Base-by-base conservation (phyloP, 768 basidiomycete species). In the Leccinum pellstonianum region DNA sequence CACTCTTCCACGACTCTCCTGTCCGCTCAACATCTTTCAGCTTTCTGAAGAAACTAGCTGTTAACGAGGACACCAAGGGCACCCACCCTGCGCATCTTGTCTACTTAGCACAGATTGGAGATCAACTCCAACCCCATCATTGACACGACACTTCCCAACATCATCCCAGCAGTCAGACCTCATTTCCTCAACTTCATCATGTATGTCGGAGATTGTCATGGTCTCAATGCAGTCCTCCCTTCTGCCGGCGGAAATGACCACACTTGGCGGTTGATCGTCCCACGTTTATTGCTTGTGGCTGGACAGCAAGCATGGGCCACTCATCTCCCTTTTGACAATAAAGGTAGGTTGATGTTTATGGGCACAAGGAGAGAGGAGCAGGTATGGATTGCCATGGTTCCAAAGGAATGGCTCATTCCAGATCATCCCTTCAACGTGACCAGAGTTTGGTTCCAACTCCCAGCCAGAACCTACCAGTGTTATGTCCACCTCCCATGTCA, bases 241-340 rank as follows among this genome's bases (percentile, higher is more conserved):
- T 41, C 2, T 41, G 14, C 38, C 2, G 38, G 5, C 1, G 38
- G 38, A 31, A 31, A 31, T 31, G 31, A 31, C 31, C 53, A 59
- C 5, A 31, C 51, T 0, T 47, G 38, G 52, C 1, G 1, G 1
- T n/a, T 15, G 5, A 1, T 1, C 1, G 3, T 59, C 9, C 0
- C 2, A 0, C 7, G 5, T n/a, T 23, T 4, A 31, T 5, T 14
- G 21, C 5, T 48, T 59, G 0, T 59, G 58, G 58, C 58, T 54
- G 0, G 12, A 55, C n/a, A 55, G 27, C 47, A 55, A 49, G 2
- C 1, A 21, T 21, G 21, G 21, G 21, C 58, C 2, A 43, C 53
- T 8, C 21, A 49, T 0, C 57, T 62, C 1, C 61, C 57, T 0
- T 62, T 62, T 19, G 10, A 54, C 12, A 1, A 10, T 0, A 12